Conservation (phyloP, 2,329 filamentous ascomycete species). For the Fusarium avenaceum region DNA sequence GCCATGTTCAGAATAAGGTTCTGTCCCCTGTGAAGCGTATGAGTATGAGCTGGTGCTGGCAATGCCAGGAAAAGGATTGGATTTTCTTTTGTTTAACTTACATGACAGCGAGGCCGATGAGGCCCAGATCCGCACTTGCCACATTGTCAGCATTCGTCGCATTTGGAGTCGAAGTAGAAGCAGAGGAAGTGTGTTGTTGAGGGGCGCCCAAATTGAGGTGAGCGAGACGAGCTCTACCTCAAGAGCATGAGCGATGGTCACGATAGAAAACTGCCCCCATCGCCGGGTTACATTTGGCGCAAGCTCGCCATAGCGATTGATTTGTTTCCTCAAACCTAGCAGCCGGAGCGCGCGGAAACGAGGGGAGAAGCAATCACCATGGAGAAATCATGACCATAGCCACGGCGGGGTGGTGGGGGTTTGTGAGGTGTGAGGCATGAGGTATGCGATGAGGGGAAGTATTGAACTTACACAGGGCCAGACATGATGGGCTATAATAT, state of each 20-base stretch:
- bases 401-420: constrained; percentile 58
- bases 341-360: constrained; percentile 53
- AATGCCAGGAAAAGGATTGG: constrained; percentile 14
- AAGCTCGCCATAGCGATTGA: constrained; percentile 33
- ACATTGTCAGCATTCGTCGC: constrained; percentile 68
- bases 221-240: constrained; percentile 78
- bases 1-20: constrained; percentile 92
- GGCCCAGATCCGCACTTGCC: constrained; percentile 86
- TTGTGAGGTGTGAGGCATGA: constrained; percentile 41
- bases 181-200: constrained; percentile 57
- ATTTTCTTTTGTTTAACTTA: constrained; percentile 59
- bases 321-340: constrained; percentile 36
- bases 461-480: constrained; percentile 74
- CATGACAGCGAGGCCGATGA: constrained; percentile 94
- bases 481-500: constrained; percentile 66
- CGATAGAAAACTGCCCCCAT: constrained; percentile 30
- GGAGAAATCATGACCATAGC: constrained; percentile 32
- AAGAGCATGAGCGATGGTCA: constrained; percentile 55
- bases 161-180: constrained; percentile 50
- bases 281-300: constrained; percentile 8
- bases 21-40: constrained; percentile 69
- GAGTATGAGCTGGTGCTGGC: constrained; percentile 36
- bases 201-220: constrained; percentile 78
- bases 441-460: constrained; percentile 43
- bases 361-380: constrained; percentile 49